Percentiles rank a stretch among this genome's conserved stretches.
Conservation (phyloP, 106 monocot species). For the Dioscorea dumetorum region DNA sequence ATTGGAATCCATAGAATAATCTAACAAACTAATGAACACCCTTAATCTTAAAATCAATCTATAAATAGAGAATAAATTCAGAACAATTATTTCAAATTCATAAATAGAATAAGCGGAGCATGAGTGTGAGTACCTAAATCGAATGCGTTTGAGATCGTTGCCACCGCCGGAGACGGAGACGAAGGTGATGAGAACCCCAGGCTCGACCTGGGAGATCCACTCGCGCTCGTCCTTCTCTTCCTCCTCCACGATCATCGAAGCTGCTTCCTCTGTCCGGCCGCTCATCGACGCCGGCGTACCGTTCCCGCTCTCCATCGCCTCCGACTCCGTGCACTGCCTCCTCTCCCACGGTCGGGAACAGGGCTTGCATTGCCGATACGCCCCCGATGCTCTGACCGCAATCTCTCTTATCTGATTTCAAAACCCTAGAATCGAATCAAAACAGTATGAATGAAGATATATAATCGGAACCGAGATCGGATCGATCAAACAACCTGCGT, state of each 20-base stretch:
- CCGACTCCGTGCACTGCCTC: constrained; percentile 35
- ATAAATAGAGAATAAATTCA: too few relatives aligned
- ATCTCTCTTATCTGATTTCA: constrained; percentile 74
- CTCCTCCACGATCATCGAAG: constrained; percentile 18
- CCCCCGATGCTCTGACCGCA: constrained; percentile 81
- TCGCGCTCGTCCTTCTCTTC: constrained; percentile 50
- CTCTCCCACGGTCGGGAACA: constrained; percentile 31
- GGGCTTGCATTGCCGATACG: constrained; percentile 79
- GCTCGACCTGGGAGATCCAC: constrained; percentile 95
- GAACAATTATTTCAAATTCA: too few relatives aligned
- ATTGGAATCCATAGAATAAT: too few relatives aligned
- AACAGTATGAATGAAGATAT: neutral
- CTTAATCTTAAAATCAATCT: too few relatives aligned
- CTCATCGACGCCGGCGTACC: constrained; percentile 68
- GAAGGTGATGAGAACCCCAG: constrained; percentile 93
- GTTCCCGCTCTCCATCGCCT: constrained; percentile 25
- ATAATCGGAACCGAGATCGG: neutral
- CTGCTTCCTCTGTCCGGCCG: constrained; percentile 31
- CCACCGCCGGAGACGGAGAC: constrained; percentile 63
- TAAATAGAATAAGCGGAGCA: neutral
- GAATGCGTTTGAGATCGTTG: constrained; percentile 84
- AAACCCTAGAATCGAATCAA: neutral
- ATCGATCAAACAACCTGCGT: constrained; percentile 36
- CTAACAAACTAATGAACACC: neutral
- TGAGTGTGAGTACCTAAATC: constrained; percentile 60